A percentile compares a stretch with the other conserved stretches of the same genome.
These are phyloP conservation scores for Naganishia sp. DNA, from an alignment of 1,284 basidiomycete species.

Conservation along the genomic window DNA sequence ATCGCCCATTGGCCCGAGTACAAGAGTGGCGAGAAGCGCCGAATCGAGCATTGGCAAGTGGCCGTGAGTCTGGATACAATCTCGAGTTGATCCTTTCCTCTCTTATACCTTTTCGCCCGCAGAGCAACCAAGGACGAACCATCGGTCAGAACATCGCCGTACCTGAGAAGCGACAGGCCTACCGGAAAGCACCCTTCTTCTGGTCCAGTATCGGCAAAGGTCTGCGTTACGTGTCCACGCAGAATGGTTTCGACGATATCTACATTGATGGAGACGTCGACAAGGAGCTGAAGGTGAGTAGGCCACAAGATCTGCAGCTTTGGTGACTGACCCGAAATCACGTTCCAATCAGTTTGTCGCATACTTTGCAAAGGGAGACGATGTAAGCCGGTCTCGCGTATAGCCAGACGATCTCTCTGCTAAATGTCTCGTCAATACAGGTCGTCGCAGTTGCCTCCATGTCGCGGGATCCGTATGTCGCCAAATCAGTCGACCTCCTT, in stretches of 20 bases:
- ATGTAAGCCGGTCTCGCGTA: slow-evolving; percentile 54
- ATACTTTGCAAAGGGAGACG: slow-evolving; percentile 72
- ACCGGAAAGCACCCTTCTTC: slow-evolving; percentile 75
- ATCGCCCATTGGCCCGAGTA: slow-evolving; percentile 79
- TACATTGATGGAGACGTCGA: slow-evolving; percentile 72
- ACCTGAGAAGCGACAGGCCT: slow-evolving; percentile 43
- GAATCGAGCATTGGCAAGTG: slow-evolving; percentile 93
- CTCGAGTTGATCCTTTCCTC: background rate
- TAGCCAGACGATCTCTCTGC: background rate
- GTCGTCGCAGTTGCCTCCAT: slow-evolving; percentile 80
- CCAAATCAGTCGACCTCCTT: slow-evolving; percentile 77
- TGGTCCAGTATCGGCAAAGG: slow-evolving; percentile 76
- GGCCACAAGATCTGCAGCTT: too few relatives aligned
- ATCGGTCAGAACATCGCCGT: slow-evolving; percentile 72
- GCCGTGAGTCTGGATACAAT: slow-evolving; percentile 45
- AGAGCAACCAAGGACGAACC: slow-evolving; percentile 79
- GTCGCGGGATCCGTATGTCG: slow-evolving; percentile 64
- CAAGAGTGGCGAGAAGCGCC: slow-evolving; percentile 37
- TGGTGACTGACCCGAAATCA: background rate
- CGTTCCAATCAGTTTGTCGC: slow-evolving; percentile 64
- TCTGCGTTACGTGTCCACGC: slow-evolving; percentile 71
- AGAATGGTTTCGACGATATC: slow-evolving; percentile 63
- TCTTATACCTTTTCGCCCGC: slow-evolving; percentile 62
- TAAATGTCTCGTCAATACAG: slow-evolving; percentile 49
- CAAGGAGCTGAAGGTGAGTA: slow-evolving; percentile 69